A percentile compares a stretch with the other conserved stretches of the same genome.
These are phyloP conservation scores for Diaporthe helianthi DNA, from an alignment of 2,329 filamentous ascomycete species.

Conservation along the genomic window DNA sequence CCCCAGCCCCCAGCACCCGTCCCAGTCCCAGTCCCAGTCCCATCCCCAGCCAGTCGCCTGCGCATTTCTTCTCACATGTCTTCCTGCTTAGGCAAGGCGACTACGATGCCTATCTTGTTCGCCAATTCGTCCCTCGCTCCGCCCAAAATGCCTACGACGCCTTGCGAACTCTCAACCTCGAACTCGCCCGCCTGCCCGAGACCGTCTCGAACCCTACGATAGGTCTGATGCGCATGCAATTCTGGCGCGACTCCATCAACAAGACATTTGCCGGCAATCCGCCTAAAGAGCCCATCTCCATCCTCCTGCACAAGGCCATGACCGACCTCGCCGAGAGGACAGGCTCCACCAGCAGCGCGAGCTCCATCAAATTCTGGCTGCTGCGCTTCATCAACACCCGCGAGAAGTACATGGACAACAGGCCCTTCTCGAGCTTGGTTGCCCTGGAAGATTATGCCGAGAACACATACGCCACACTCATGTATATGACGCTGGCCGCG, in stretches of 20 bases:
- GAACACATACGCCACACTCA: slow-evolving; percentile 90
- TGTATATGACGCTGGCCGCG: slow-evolving; percentile 85
- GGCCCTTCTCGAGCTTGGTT: slow-evolving; percentile 76
- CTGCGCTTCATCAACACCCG: slow-evolving; percentile 80
- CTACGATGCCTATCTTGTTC: slow-evolving; percentile 84
- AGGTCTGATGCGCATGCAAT: slow-evolving; percentile 88
- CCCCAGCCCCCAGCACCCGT: no score
- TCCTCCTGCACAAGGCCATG: slow-evolving; percentile 79
- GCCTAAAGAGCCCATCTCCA: slow-evolving; percentile 89
- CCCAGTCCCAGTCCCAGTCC: no score
- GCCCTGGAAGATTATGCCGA: slow-evolving; percentile 89
- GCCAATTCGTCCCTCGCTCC: slow-evolving; percentile 79
- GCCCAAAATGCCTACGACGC: slow-evolving; percentile 86
- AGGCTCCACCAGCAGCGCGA: slow-evolving; percentile 49
- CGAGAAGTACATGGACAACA: slow-evolving; percentile 83
- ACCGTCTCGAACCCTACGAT: slow-evolving; percentile 87
- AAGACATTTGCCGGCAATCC: slow-evolving; percentile 79
- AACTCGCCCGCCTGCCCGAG: slow-evolving; percentile 89
- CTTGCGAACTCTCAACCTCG: slow-evolving; percentile 90
- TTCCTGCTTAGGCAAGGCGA: slow-evolving; percentile 75
- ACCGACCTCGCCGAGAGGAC: slow-evolving; percentile 60
- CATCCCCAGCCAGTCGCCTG: neutral
- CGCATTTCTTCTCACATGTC: neutral
- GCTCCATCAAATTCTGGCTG: slow-evolving; percentile 74
- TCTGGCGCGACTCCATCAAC: slow-evolving; percentile 88